Evolutionary conservation across 441 rosid genomes (phyloP), one percentile per base, ranked within the genome.

Genomic region (Populus hybrid): DNA sequence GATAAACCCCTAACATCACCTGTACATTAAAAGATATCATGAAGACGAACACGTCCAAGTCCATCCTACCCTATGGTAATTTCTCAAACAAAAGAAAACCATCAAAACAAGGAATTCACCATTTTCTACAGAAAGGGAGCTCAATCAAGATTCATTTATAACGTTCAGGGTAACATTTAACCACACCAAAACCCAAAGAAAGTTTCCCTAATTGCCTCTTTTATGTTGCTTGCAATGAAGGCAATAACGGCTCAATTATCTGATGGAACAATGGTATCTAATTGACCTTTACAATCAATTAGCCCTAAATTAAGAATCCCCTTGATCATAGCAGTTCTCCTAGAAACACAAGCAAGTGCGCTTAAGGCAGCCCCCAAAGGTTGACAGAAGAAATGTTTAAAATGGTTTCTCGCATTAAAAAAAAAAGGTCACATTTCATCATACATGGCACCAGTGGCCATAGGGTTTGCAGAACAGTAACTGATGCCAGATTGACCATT

Each of bases 81-180:
- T 28, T 28, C 29, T 28, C 29, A 16, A 16, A 53, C n/a, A 53
- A 5, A 53, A 53, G n/a, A 53, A 18, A 42, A 45, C 4, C 64
- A 71, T 35, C 23, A 45, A 4, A 40, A 38, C 29, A 40, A 64
- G n/a, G 21, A 53, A 53, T 53, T 16, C 61, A 23, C 69, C 16
- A 24, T 14, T 7, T 35, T 76, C 36, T 23, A 36, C 40, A 1
- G 42, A 36, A 56, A 53, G 11, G 21, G 38, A 73, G 28, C 14
- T 72, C 68, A 78, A 73, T 56, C 73, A 66, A 35, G 24, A 18
- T 67, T 59, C 40, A 68, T 59, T 78, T 59, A 73, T 20, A 68
- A 9, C 9, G 1, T n/a, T 68, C 36, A 24, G 23, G 59, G 74
- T 28, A 28, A 28, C 29, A 40, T 66, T 78, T 12, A 18, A 3